Conservation (phyloP, 108 stramenopile genomes). For the Skeletonema menzelii region DNA sequence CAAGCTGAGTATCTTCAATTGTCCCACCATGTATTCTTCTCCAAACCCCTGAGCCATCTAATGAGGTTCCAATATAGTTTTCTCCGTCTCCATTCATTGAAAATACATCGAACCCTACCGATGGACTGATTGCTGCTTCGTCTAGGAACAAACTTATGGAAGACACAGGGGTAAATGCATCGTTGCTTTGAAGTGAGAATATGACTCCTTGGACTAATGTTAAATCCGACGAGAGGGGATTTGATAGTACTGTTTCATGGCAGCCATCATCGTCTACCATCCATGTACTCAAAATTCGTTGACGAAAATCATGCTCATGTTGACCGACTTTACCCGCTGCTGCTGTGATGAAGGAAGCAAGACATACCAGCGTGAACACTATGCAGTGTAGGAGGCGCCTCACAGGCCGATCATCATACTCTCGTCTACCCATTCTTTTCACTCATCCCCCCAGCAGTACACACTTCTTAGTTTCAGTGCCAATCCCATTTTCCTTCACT, state of each 20-base stretch:
- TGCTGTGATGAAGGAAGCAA: neutral
- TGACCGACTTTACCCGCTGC: neutral
- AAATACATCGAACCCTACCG: neutral
- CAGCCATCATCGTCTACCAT: neutral
- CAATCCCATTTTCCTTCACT: too few species aligned
- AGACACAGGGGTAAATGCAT: neutral
- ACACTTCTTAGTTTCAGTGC: too few species aligned
- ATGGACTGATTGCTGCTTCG: neutral
- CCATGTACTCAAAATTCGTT: neutral
- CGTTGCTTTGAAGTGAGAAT: neutral
- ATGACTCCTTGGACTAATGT: neutral
- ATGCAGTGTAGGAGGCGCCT: too few species aligned
- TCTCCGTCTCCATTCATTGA: neutral
- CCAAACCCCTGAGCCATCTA: neutral
- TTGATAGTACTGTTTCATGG: neutral
- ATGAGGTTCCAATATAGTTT: neutral
- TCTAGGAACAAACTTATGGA: neutral
- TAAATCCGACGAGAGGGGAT: neutral
- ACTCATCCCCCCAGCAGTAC: too few species aligned
- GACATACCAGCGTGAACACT: neutral
- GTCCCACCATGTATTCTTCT: neutral
- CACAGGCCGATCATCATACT: too few species aligned
- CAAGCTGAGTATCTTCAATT: neutral
- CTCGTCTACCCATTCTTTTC: too few species aligned
- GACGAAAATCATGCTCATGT: neutral